Evolutionary conservation across 257 asterid genomes (phyloP).

Genomic region (Gynochthodes officinalis): DNA sequence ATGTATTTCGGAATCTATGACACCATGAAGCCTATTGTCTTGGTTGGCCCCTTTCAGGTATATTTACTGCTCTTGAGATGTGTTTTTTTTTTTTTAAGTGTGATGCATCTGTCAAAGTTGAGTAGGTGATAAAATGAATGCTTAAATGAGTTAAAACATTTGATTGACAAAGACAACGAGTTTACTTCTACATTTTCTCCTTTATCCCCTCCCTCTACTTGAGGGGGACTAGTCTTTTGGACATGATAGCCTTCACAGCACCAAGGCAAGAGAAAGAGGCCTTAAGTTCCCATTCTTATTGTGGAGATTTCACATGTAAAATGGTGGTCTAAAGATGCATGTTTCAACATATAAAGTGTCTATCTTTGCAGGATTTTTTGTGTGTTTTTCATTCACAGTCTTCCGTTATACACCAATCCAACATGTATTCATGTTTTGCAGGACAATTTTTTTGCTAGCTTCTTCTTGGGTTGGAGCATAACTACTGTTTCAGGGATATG

Average conservation of each 20-base stretch:
- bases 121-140: neutral
- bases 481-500: conserved; percentile 88
- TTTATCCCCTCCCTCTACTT: neutral
- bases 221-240: too few relatives aligned
- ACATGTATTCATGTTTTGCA: conserved; percentile 31
- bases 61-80: conserved; percentile 6
- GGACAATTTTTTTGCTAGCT: conserved; percentile 90
- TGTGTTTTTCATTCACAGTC: neutral
- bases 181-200: neutral
- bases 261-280: too few relatives aligned
- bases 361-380: neutral
- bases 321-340: neutral
- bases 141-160: neutral
- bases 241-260: neutral
- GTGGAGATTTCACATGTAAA: neutral
- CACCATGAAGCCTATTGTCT: conserved; percentile 83
- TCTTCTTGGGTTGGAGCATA: conserved; percentile 88
- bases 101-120: neutral
- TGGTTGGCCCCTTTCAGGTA: conserved; percentile 84
- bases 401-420: neutral
- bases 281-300: neutral
- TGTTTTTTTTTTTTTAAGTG: neutral
- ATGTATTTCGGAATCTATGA: conserved; percentile 97
- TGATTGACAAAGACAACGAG: neutral
- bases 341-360: neutral